Percentiles rank a stretch among this genome's conserved stretches.
These are phyloP conservation scores for Lactifluus subvellereus DNA, from an alignment of 768 basidiomycete species.

Conservation along the genomic window DNA sequence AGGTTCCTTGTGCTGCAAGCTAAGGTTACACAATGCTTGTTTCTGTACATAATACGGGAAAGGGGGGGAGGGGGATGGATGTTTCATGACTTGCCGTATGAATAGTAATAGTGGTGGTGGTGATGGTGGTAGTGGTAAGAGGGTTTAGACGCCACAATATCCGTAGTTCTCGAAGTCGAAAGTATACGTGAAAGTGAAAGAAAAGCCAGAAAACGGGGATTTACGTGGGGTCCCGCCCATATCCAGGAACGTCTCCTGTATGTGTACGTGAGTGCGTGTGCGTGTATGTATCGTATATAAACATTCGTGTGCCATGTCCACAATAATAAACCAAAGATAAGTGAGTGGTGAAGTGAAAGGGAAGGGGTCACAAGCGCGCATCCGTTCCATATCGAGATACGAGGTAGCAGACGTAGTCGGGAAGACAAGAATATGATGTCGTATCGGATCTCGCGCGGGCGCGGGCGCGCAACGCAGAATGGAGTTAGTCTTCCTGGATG, in stretches of 20 bases:
- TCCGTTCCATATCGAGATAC: constrained; percentile 2
- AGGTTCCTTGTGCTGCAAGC: neutral
- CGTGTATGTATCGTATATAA: neutral
- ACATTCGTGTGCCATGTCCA: constrained; percentile 1
- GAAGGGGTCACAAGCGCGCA: neutral
- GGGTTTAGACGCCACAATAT: constrained; percentile 12
- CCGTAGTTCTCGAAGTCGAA: neutral
- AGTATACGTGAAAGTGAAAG: neutral
- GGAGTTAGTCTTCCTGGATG: neutral
- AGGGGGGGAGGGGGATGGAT: neutral
- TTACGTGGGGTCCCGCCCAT: constrained; percentile 8
- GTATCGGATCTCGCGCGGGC: constrained; percentile 14
- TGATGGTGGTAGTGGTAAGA: neutral
- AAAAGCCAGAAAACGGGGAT: neutral
- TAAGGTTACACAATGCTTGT: neutral
- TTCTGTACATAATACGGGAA: constrained; percentile 6
- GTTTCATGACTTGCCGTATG: neutral
- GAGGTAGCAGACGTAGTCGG: neutral
- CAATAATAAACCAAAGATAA: neutral
- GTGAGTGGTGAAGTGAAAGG: neutral
- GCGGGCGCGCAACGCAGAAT: neutral
- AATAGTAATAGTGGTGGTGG: neutral
- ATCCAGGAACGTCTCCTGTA: constrained; percentile 5
- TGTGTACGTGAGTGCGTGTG: neutral
- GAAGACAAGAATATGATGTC: neutral